Evolutionary conservation across 257 asterid species (phyloP).

Genomic region (Knoxia roxburghii): DNA sequence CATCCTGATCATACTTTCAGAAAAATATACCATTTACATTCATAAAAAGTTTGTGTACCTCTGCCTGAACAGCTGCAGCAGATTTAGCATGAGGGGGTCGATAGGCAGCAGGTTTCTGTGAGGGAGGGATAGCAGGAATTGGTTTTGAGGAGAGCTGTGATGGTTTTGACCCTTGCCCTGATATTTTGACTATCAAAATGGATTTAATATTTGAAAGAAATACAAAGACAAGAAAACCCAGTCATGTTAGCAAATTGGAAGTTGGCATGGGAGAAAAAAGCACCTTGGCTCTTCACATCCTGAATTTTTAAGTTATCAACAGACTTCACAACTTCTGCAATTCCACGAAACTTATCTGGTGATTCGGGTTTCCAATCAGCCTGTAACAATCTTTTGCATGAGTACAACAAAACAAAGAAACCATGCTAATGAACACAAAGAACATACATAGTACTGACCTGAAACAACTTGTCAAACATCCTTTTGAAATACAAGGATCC

Average conservation of each 20-base stretch:
- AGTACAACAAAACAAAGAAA: constrained; percentile 23
- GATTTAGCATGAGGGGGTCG: constrained; percentile 97
- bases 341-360: constrained; percentile 62
- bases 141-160: constrained; percentile 45
- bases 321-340: constrained; percentile 54
- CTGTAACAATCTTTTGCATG: constrained; percentile 33
- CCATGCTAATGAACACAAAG: constrained; percentile 15
- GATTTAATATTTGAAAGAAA: constrained; percentile 4
- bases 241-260: neutral
- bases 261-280: neutral
- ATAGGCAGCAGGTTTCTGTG: constrained; percentile 89
- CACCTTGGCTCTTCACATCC: constrained; percentile 61
- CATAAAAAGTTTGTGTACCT: constrained; percentile 40
- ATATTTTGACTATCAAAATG: constrained; percentile 18
- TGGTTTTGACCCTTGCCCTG: constrained; percentile 69
- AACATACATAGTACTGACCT: constrained; percentile 48
- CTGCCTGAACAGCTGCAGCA: constrained; percentile 79
- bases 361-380: constrained; percentile 94
- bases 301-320: constrained; percentile 59
- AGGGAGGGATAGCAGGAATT: constrained; percentile 43
- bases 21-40: neutral
- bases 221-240: constrained; percentile 5
- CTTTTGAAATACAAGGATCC: constrained; percentile 83
- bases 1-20: neutral
- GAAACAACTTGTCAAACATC: constrained; percentile 80